Evolutionary conservation across 306 rosid species (phyloP), one percentile per base, ranked within the genome.

Genomic region (Vachellia collinsii): DNA sequence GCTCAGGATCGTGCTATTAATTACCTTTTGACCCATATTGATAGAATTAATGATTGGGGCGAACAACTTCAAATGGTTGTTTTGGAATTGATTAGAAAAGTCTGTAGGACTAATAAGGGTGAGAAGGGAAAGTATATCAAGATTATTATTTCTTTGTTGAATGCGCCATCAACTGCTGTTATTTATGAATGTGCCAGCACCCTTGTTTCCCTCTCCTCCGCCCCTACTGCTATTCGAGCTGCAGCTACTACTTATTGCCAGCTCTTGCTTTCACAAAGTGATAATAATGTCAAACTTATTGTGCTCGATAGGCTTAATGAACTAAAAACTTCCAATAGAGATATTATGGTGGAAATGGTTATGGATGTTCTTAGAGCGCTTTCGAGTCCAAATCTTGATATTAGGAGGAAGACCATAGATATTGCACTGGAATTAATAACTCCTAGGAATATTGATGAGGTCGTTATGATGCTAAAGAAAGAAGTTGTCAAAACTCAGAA

Each of bases 281-380:
- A 95, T 74, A 93, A 95, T 70, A 95, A 95, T 82, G 98, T 95
- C 25, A 95, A 95, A 75, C 90, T 95, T 51, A 93, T 95, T 50
- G 93, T 95, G 53, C 93, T 95, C 0, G 99, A 95, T 80, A 85
- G 97, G 79, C 88, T 93, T n/a, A 95, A 83, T 11, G 98, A 93
- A 90, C 89, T 95, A 12, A 91, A 86, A 90, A 75, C 81, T 16
- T 85, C 90, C 0, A 88, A 91, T 74, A 83, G 98, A 88, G 99
- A 95, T 43, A 88, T 95, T 51, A 87, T 95, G 97, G 91, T 95
- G 23, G 99, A 95, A 59, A 75, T 90, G 90, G 92, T 95, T 14
- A 93, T 93, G 97, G 98, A 93, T 84, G 94, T 95, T 16, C 92
- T 95, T 11, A 85, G 99, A 77, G 99, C 94, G 0, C 91, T 95